These are phyloP conservation scores for Phytomonas sp. DNA, from an alignment of 208 protist genomes.

Conservation along the genomic window DNA sequence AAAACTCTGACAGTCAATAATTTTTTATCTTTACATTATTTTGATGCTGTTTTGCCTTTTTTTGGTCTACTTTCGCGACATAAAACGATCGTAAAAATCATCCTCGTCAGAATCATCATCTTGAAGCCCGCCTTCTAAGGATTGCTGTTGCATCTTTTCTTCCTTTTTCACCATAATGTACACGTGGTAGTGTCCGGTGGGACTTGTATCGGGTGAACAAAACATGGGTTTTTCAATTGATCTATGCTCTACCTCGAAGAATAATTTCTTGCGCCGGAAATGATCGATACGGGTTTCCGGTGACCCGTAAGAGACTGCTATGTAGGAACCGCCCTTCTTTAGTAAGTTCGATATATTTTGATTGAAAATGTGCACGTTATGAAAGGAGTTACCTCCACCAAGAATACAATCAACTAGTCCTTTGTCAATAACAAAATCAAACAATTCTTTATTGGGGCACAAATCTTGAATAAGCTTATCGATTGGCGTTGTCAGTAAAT, in stretches of 20 bases:
- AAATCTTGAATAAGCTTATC: conserved; percentile 74
- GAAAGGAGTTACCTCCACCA: conserved; percentile 84
- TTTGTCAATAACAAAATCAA: conserved; percentile 89
- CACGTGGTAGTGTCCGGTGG: conserved; percentile 83
- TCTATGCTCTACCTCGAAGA: conserved; percentile 84
- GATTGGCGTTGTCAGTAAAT: conserved; percentile 63
- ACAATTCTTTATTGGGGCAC: conserved; percentile 72
- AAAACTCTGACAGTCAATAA: conserved; percentile 5
- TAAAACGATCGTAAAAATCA: conserved; percentile 90
- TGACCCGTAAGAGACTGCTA: conserved; percentile 83
- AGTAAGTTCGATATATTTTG: conserved; percentile 83
- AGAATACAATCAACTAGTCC: conserved; percentile 81
- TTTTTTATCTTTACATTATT: conserved; percentile 18
- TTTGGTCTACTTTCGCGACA: conserved; percentile 59
- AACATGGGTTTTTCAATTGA: conserved; percentile 86
- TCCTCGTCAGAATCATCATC: conserved; percentile 83
- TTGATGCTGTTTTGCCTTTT: conserved; percentile 8
- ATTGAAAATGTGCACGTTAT: conserved; percentile 80
- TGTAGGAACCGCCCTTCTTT: conserved; percentile 81
- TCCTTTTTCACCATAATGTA: conserved; percentile 86
- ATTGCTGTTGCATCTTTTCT: conserved; percentile 32
- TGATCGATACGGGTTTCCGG: conserved; percentile 88
- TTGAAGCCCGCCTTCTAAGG: conserved; percentile 24
- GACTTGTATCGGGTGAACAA: conserved; percentile 53
- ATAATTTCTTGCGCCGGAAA: conserved; percentile 77